Evolutionary conservation across 768 basidiomycete species (phyloP).

Genomic region (Tulasnella sp.): DNA sequence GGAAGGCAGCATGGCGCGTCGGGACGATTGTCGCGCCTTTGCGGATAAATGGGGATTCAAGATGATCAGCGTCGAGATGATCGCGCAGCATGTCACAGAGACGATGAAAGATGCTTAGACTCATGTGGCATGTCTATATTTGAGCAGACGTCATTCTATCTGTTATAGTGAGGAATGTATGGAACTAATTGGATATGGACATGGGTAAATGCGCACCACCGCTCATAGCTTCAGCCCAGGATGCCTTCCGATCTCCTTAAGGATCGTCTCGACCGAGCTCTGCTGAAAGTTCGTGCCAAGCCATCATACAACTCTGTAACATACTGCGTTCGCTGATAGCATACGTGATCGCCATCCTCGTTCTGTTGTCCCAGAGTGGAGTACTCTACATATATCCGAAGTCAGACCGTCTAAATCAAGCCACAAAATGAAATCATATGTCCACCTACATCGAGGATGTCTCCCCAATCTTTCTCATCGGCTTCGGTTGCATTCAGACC

Average conservation of each 20-base stretch:
- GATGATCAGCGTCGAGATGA: slow-evolving; percentile 81
- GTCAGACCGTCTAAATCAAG: neutral
- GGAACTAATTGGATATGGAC: too few species aligned
- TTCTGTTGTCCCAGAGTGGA: neutral
- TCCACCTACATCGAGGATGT: slow-evolving; percentile 9
- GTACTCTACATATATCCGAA: neutral
- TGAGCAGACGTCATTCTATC: too few species aligned
- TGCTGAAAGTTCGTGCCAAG: slow-evolving; percentile 12
- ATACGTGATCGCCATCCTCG: slow-evolving; percentile 13
- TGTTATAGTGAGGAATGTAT: too few species aligned
- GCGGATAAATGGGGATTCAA: slow-evolving; percentile 83
- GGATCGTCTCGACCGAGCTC: too few species aligned
- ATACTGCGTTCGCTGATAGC: slow-evolving; percentile 15
- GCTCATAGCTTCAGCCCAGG: too few species aligned
- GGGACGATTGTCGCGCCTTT: slow-evolving; percentile 87
- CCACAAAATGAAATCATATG: neutral
- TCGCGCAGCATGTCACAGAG: slow-evolving; percentile 22
- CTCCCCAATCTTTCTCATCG: slow-evolving; percentile 7
- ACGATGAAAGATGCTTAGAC: too few species aligned
- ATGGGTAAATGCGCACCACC: too few species aligned
- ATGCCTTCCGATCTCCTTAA: too few species aligned
- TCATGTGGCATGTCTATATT: too few species aligned
- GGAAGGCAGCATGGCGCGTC: slow-evolving; percentile 82
- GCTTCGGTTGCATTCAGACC: neutral
- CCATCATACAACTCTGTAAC: slow-evolving; percentile 13